A percentile compares a stretch with the other conserved stretches of the same genome.
phyloP scores from a whole-genome alignment of 495 filamentous ascomycete species.

The Trichoderma virens region DNA sequence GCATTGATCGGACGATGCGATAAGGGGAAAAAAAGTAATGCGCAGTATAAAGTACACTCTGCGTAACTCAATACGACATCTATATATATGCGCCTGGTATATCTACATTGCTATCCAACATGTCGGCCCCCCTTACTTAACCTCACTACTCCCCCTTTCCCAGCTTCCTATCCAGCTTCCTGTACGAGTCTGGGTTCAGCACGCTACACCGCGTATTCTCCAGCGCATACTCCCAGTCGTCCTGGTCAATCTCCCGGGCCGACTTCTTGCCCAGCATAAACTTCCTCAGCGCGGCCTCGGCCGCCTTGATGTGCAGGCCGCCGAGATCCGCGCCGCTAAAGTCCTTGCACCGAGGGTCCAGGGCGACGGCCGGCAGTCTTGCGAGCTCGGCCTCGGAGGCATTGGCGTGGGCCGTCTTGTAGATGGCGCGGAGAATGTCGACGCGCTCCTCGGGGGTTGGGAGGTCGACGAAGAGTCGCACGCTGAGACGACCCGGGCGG shows the following conservation, averaged over 20 bases:
- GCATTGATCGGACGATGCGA: not conserved
- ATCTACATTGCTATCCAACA: not conserved
- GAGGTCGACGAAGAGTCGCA: conserved; percentile 81
- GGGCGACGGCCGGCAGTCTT: conserved; percentile 51
- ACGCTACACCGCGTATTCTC: conserved; percentile 72
- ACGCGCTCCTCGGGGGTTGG: conserved; percentile 71
- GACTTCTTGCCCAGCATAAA: conserved; percentile 13
- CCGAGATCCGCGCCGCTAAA: conserved; percentile 88
- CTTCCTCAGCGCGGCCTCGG: conserved; percentile 49
- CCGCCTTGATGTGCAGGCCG: conserved; percentile 60
- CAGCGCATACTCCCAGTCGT: conserved; percentile 74
- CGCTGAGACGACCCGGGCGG: conserved; percentile 83
- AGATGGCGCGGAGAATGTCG: conserved; percentile 74
- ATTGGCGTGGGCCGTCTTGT: conserved; percentile 52
- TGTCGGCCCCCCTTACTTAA: not conserved
- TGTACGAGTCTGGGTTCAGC: conserved; percentile 40
- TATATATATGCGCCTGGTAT: not conserved
- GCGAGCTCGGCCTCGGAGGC: conserved; percentile 33
- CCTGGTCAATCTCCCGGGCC: conserved; percentile 41
- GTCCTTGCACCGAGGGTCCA: conserved; percentile 60
- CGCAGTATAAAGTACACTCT: not conserved
- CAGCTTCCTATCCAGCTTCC: conserved; percentile 1
- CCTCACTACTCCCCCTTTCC: conserved; percentile 3
- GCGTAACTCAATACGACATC: not conserved
- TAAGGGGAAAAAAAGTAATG: not conserved